A percentile compares a stretch with the other conserved stretches of the same genome.
Evolutionary conservation across 371 early-diverging fungal genomes (phyloP).

Genomic region (Syncephalis fuscata): DNA sequence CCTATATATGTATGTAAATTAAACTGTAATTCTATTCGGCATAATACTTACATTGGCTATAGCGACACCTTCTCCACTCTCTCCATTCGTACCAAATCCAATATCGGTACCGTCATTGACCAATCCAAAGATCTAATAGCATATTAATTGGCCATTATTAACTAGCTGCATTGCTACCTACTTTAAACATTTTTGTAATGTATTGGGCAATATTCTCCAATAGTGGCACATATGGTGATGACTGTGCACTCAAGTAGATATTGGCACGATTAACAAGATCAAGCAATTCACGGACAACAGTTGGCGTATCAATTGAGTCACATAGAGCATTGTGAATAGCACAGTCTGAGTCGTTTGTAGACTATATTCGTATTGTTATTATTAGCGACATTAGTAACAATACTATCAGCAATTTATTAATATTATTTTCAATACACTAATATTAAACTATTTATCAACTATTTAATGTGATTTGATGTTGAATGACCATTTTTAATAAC

Average conservation of each 20-base stretch:
- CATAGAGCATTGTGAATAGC: constrained; percentile 77
- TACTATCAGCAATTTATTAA: too few species aligned
- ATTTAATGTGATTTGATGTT: too few species aligned
- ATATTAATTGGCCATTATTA: background rate
- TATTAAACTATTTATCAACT: too few species aligned
- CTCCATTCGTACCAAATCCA: constrained; percentile 23
- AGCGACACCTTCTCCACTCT: constrained; percentile 15
- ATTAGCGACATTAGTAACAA: background rate
- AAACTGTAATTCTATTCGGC: background rate
- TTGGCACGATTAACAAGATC: constrained; percentile 69
- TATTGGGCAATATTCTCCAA: constrained; percentile 61
- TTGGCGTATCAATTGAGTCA: constrained; percentile 90
- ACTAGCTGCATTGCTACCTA: constrained; percentile 4
- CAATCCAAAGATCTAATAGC: constrained; percentile 45
- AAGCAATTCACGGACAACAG: constrained; percentile 62
- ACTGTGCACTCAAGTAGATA: constrained; percentile 46
- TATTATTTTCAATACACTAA: too few species aligned
- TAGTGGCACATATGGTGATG: constrained; percentile 28
- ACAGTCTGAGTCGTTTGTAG: constrained; percentile 39
- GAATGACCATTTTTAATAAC: too few species aligned
- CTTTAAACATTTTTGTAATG: constrained; percentile 57
- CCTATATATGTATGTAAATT: constrained; percentile 8
- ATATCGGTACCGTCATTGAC: constrained; percentile 31
- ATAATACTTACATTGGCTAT: constrained; percentile 12
- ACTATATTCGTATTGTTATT: constrained; percentile 6